These are phyloP conservation scores for Alnus glutinosa DNA, from an alignment of 306 rosid genomes.

Conservation along the genomic window DNA sequence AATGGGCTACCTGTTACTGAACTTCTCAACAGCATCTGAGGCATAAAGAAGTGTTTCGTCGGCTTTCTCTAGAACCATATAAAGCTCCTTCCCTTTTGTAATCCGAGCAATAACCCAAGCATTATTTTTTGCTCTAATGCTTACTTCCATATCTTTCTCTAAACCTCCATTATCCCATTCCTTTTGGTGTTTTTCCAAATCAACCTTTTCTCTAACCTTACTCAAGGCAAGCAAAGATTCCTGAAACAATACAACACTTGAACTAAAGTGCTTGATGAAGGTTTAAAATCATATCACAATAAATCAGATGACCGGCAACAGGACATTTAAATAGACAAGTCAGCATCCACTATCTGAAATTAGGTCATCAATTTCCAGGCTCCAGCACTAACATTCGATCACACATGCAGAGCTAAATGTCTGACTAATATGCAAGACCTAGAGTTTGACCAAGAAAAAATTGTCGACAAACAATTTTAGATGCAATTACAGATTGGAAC, in stretches of 20 bases:
- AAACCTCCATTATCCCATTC: slow-evolving; percentile 44
- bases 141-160: slow-evolving; percentile 79
- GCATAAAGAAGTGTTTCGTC: slow-evolving; percentile 89
- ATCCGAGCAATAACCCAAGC: slow-evolving; percentile 89
- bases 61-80: slow-evolving; percentile 93
- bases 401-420: slow-evolving; percentile 17
- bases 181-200: slow-evolving; percentile 75
- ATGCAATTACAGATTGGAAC: background rate
- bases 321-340: slow-evolving; percentile 2
- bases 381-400: slow-evolving; percentile 10
- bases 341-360: background rate
- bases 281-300: background rate
- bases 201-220: slow-evolving; percentile 87
- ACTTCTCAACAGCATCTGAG: slow-evolving; percentile 91
- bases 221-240: slow-evolving; percentile 87
- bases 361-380: slow-evolving; percentile 20
- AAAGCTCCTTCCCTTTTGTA: slow-evolving; percentile 93
- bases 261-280: slow-evolving; percentile 13
- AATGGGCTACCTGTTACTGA: slow-evolving; percentile 72
- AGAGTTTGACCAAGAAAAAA: background rate
- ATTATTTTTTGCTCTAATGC: slow-evolving; percentile 86
- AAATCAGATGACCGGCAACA: slow-evolving; percentile 15
- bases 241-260: slow-evolving; percentile 43
- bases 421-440: slow-evolving; percentile 14
- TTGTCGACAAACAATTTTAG: background rate